These are phyloP conservation scores for Hanseniaspora gamundiae DNA, from an alignment of 1,139 yeast species.

Conservation along the genomic window DNA sequence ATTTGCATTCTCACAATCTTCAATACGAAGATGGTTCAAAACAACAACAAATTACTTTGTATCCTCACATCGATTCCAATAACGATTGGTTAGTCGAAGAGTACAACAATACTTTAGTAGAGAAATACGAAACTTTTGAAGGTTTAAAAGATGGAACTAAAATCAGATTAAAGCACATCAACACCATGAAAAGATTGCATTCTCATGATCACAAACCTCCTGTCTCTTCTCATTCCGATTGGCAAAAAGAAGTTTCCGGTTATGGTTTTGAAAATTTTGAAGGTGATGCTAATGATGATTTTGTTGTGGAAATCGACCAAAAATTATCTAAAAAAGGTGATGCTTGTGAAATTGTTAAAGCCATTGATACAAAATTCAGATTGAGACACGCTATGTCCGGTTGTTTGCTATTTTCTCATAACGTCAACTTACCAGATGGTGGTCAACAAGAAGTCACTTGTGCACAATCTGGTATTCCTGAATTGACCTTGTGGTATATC, in stretches of 20 bases:
- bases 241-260: slow-evolving; percentile 91
- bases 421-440: slow-evolving; percentile 84
- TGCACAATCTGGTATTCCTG: slow-evolving; percentile 67
- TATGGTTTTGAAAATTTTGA: slow-evolving; percentile 85
- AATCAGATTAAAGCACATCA: slow-evolving; percentile 62
- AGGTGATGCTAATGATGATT: slow-evolving; percentile 95
- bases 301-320: slow-evolving; percentile 74
- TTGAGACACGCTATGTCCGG: slow-evolving; percentile 86
- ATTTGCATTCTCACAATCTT: slow-evolving; percentile 84
- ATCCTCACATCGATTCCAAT: slow-evolving; percentile 84
- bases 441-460: slow-evolving; percentile 97
- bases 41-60: slow-evolving; percentile 88
- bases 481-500: slow-evolving; percentile 75
- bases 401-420: slow-evolving; percentile 78
- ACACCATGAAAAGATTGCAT: slow-evolving; percentile 73
- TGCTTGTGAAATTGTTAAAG: slow-evolving; percentile 54
- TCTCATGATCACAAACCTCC: slow-evolving; percentile 95
- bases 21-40: slow-evolving; percentile 84
- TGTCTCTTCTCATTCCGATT: slow-evolving; percentile 70
- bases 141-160: slow-evolving; percentile 68
- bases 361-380: slow-evolving; percentile 75
- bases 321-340: slow-evolving; percentile 41
- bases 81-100: slow-evolving; percentile 78
- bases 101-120: slow-evolving; percentile 35
- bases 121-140: slow-evolving; percentile 36